A percentile compares a stretch with the other conserved stretches of the same genome.
phyloP scores from a whole-genome alignment of 306 rosid genomes.

The Sechiopsis laciniata region DNA sequence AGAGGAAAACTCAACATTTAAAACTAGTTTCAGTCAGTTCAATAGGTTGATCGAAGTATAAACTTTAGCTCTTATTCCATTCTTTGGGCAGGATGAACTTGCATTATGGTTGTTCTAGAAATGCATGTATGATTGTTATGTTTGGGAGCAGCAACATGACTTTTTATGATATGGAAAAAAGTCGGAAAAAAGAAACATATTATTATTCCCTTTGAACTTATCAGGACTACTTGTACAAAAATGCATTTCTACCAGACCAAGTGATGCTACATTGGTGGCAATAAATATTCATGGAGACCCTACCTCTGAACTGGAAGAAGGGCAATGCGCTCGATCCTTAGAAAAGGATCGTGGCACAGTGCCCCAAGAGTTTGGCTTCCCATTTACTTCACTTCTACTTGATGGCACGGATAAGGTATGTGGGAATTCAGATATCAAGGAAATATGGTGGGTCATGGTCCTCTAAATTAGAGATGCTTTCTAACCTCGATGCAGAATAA shows the following conservation, averaged over 20 bases:
- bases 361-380: background rate
- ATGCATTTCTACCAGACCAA: background rate
- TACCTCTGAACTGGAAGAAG: background rate
- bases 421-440: background rate
- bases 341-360: slow-evolving; percentile 5
- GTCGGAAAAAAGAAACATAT: background rate
- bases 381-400: background rate
- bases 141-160: background rate
- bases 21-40: slow-evolving; percentile 27
- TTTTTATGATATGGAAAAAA: background rate
- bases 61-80: slow-evolving; percentile 12
- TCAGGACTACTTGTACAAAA: background rate
- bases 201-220: background rate
- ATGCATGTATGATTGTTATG: background rate
- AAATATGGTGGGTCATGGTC: background rate
- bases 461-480: slow-evolving; percentile 1
- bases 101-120: slow-evolving; percentile 11
- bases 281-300: background rate
- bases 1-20: slow-evolving; percentile 31
- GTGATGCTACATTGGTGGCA: background rate
- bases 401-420: background rate
- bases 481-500: background rate
- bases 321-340: slow-evolving; percentile 8
- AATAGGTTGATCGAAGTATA: slow-evolving; percentile 32
- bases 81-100: slow-evolving; percentile 8